Conservation (phyloP, 73 alveolate species). For the Tetrahymena thermophila region DNA sequence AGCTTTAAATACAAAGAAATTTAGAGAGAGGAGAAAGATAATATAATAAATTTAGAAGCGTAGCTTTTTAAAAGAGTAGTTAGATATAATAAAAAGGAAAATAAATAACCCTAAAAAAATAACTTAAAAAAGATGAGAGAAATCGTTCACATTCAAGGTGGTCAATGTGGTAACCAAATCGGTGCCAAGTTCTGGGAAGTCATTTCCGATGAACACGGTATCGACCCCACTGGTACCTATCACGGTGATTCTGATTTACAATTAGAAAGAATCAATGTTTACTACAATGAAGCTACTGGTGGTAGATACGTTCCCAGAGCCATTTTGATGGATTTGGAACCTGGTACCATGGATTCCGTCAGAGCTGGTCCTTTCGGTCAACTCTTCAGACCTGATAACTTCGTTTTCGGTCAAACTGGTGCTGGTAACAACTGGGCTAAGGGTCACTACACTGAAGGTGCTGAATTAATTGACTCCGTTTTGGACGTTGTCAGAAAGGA, state of each 20-base stretch:
- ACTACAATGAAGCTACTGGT: conserved; percentile 97
- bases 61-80: background rate
- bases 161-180: conserved; percentile 99
- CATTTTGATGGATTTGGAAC: conserved; percentile 98
- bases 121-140: conserved; percentile 78
- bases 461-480: conserved; percentile 88
- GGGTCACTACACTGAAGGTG: conserved; percentile 98
- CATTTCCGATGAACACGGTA: conserved; percentile 99
- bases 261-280: conserved; percentile 90
- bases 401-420: conserved; percentile 94
- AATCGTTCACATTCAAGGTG: conserved; percentile 97
- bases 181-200: conserved; percentile 99
- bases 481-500: conserved; percentile 94
- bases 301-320: conserved; percentile 98
- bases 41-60: background rate
- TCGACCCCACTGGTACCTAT: conserved; percentile 98
- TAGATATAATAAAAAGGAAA: background rate
- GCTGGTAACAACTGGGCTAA: conserved; percentile 99
- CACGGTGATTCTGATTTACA: conserved; percentile 97
- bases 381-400: conserved; percentile 99
- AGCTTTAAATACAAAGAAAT: background rate
- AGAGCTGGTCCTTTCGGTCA: conserved; percentile 98
- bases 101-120: conserved; percentile 15
- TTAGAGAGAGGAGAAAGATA: conserved; percentile 4
- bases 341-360: conserved; percentile 98